phyloP scores from a whole-genome alignment of 2,329 filamentous ascomycete genomes.

The Phyllosticta citriasiana region DNA sequence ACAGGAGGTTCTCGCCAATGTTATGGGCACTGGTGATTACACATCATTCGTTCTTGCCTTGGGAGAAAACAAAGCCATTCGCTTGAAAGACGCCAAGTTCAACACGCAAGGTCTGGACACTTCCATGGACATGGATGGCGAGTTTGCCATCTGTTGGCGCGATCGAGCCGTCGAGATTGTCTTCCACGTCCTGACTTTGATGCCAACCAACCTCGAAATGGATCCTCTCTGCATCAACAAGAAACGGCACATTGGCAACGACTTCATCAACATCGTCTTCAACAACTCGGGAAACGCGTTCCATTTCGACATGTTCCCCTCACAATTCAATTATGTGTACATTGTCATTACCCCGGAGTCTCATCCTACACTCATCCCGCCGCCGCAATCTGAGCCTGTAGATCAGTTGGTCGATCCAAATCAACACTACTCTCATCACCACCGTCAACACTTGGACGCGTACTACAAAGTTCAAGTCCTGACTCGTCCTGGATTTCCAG shows the following conservation, averaged over 20 bases:
- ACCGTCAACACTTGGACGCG: constrained; percentile 34
- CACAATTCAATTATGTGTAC: constrained; percentile 92
- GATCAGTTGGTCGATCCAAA: background rate
- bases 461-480: constrained; percentile 90
- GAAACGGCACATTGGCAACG: constrained; percentile 93
- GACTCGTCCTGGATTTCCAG: constrained; percentile 79
- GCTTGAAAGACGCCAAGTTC: constrained; percentile 71
- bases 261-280: constrained; percentile 96
- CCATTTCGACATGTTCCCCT: constrained; percentile 82
- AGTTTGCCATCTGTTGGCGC: constrained; percentile 87
- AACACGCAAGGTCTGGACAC: constrained; percentile 89
- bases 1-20: constrained; percentile 75
- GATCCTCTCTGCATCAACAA: constrained; percentile 70
- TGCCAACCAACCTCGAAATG: constrained; percentile 75
- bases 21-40: constrained; percentile 78
- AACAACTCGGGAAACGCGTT: constrained; percentile 91
- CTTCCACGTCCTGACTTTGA: constrained; percentile 93
- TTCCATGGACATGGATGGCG: constrained; percentile 66
- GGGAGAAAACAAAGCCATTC: constrained; percentile 60
- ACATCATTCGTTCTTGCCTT: constrained; percentile 73
- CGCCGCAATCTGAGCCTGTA: constrained; percentile 10
- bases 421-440: constrained; percentile 15
- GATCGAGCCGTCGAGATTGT: constrained; percentile 91
- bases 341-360: constrained; percentile 91
- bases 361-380: constrained; percentile 60